Percentiles rank a stretch among this genome's conserved stretches.
These are phyloP conservation scores for Calvatia gigantea DNA, from an alignment of 768 basidiomycete species.

Conservation along the genomic window DNA sequence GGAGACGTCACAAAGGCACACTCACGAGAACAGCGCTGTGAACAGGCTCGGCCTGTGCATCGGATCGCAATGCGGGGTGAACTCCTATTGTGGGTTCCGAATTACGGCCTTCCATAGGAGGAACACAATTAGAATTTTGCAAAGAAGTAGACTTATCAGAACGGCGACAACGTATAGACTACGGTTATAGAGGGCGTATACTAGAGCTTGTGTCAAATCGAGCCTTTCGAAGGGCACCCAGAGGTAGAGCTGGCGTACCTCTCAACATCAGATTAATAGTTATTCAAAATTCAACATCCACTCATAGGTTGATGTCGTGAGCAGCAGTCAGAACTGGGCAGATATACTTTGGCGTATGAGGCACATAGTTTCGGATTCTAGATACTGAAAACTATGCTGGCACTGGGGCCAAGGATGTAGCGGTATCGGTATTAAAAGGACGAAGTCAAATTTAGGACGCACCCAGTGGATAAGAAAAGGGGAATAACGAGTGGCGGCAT, in stretches of 20 bases:
- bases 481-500: neutral
- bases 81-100: neutral
- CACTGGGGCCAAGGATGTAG: neutral
- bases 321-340: neutral
- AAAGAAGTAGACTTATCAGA: neutral
- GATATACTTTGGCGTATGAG: neutral
- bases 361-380: neutral
- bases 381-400: neutral
- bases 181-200: neutral
- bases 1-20: too few relatives aligned
- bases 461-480: neutral
- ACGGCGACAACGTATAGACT: neutral
- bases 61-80: neutral
- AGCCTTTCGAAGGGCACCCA: neutral
- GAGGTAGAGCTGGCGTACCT: neutral
- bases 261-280: neutral
- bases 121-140: neutral
- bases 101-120: neutral
- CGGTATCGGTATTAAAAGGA: neutral
- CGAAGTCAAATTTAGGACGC: neutral
- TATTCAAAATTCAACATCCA: neutral
- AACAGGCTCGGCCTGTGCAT: neutral
- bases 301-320: neutral
- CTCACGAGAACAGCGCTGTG: neutral
- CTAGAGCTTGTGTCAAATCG: neutral